A percentile compares a stretch with the other conserved stretches of the same genome.
These are phyloP conservation scores for Aspergillus panamensis DNA, from an alignment of 495 filamentous ascomycete species.

Conservation along the genomic window DNA sequence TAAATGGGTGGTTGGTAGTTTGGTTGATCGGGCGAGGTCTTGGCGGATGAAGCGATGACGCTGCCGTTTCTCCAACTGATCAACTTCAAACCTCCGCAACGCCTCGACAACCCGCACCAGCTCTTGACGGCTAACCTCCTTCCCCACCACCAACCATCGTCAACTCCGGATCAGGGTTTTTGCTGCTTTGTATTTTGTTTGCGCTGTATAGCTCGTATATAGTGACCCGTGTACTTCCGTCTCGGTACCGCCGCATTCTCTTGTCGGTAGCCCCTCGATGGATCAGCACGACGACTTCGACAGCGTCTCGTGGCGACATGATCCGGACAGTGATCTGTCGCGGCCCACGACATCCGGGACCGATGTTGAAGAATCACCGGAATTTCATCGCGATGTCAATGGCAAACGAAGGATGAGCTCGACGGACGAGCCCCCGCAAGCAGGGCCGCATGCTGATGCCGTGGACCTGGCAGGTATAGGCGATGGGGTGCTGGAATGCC, in stretches of 20 bases:
- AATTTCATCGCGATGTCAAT: slow-evolving; percentile 39
- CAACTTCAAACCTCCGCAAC: slow-evolving; percentile 19
- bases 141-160: slow-evolving; percentile 6
- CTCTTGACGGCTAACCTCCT: slow-evolving; percentile 1
- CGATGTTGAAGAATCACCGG: slow-evolving; percentile 36
- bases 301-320: slow-evolving; percentile 56
- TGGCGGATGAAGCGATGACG: slow-evolving; percentile 22
- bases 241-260: neutral
- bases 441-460: slow-evolving; percentile 53
- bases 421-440: slow-evolving; percentile 46
- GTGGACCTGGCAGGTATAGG: slow-evolving; percentile 66
- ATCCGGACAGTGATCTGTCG: slow-evolving; percentile 48
- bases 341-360: slow-evolving; percentile 47
- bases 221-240: neutral
- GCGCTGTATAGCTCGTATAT: neutral
- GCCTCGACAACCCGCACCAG: slow-evolving; percentile 6
- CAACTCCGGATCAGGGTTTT: neutral
- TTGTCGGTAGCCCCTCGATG: slow-evolving; percentile 34
- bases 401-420: slow-evolving; percentile 53
- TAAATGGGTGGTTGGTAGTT: neutral
- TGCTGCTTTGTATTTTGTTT: neutral
- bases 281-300: slow-evolving; percentile 57
- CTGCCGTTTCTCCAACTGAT: slow-evolving; percentile 20
- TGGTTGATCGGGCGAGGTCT: slow-evolving; percentile 5
- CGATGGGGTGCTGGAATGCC: slow-evolving; percentile 78